A percentile compares a stretch with the other conserved stretches of the same genome.
Evolutionary conservation across 2,329 filamentous ascomycete genomes (phyloP).

Genomic region (Ceratocystis harringtonii): DNA sequence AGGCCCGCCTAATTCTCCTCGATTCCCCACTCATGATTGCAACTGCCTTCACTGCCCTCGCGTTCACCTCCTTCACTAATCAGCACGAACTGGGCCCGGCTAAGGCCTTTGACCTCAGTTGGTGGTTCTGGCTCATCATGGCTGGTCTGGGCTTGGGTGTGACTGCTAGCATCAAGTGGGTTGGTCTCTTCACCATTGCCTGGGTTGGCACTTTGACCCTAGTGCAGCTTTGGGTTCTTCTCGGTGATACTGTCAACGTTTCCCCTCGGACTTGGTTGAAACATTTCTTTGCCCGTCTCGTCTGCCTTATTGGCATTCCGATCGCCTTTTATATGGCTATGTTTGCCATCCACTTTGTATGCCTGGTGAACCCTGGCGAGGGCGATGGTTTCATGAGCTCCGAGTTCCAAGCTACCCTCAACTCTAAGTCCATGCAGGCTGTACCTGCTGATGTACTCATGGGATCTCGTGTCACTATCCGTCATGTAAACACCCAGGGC

Average conservation of each 20-base stretch:
- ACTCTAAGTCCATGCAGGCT: slow-evolving; percentile 91
- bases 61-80: slow-evolving; percentile 88
- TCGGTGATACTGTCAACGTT: slow-evolving; percentile 77
- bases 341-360: slow-evolving; percentile 94
- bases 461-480: slow-evolving; percentile 71
- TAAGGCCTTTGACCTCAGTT: slow-evolving; percentile 73
- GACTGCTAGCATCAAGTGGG: slow-evolving; percentile 95
- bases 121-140: slow-evolving; percentile 95
- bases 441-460: slow-evolving; percentile 83
- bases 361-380: slow-evolving; percentile 85
- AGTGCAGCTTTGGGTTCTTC: slow-evolving; percentile 85
- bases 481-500: slow-evolving; percentile 93
- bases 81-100: slow-evolving; percentile 85
- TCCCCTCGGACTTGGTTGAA: slow-evolving; percentile 78
- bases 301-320: slow-evolving; percentile 85
- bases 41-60: slow-evolving; percentile 78
- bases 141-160: slow-evolving; percentile 79
- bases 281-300: slow-evolving; percentile 79
- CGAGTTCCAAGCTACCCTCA: slow-evolving; percentile 94
- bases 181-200: slow-evolving; percentile 94
- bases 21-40: slow-evolving; percentile 90
- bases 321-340: slow-evolving; percentile 85
- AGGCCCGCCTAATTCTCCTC: slow-evolving; percentile 87
- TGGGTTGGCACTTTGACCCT: slow-evolving; percentile 90
- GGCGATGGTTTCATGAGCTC: slow-evolving; percentile 99